Evolutionary conservation across 441 rosid species (phyloP), one percentile per base, ranked within the genome.

Genomic region (Arabidopsis lyrata): DNA sequence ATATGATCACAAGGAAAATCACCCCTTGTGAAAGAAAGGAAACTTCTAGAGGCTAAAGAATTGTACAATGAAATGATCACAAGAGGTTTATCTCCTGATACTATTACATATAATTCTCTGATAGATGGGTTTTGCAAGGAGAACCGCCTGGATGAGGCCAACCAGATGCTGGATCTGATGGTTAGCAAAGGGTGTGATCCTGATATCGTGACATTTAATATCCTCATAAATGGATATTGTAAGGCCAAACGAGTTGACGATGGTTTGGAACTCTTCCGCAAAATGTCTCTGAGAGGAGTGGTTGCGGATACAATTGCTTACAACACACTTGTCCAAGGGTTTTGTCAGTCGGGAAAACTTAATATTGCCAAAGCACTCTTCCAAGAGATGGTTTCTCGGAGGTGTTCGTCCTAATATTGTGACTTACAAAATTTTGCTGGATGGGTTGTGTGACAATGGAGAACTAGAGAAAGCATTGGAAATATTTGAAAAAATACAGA

Each of bases 381-480:
- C 61, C 68, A 58, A 11, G 72, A 68, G 75, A 80, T 76, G 82
- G 41, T 39, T 1, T 38, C 57, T 5, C 47, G 0, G 0, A n/a
- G 16, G 82, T 24, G 61, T 9, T 1, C 34, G 1, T 5, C 77
- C 76, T 0, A 0, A 22, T 60, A 0, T 57, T 3, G 12, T 68
- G 0, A 75, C 82, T 6, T 75, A 60, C 0, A 2, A 8, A 1
- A 44, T 59, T 49, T 58, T 81, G 59, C 5, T 78, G 29, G 59
- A 78, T 57, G 81, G 79, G 12, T 57, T 72, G 60, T 68, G 70
- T 42, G 68, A 72, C 38, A 60, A 45, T 35, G 75, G 72, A 6
- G 53, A 69, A 10, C 8, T 69, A 14, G 16, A 58, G 4, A 3
- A 32, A 0, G 57, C 57, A 11, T 0, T 77, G 42, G 32, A 34